Percentiles rank a stretch among this genome's conserved stretches.
phyloP scores from a whole-genome alignment of 495 filamentous ascomycete genomes.

The Gamarada debralockiae region DNA sequence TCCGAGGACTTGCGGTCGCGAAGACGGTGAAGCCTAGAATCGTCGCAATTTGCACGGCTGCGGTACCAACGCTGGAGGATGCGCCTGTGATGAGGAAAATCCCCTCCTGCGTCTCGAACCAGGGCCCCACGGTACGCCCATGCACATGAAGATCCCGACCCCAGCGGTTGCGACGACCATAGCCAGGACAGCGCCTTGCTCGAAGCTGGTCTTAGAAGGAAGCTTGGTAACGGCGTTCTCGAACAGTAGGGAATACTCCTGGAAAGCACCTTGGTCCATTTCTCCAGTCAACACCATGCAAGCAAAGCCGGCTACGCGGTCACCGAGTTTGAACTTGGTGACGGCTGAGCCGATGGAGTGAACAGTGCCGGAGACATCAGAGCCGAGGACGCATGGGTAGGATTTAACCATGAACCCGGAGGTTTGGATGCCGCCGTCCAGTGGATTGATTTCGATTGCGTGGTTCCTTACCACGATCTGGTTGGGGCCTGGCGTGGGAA shows the following conservation, averaged over 20 bases:
- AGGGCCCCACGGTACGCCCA: background rate
- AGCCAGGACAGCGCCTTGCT: slow-evolving; percentile 36
- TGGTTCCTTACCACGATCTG: slow-evolving; percentile 3
- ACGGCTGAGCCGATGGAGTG: slow-evolving; percentile 40
- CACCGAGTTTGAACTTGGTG: slow-evolving; percentile 39
- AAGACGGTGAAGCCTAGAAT: slow-evolving; percentile 34
- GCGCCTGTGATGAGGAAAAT: slow-evolving; percentile 12
- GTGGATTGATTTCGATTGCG: slow-evolving; percentile 8
- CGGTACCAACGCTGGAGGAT: slow-evolving; percentile 28
- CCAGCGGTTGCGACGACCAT: slow-evolving; percentile 38
- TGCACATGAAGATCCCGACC: slow-evolving; percentile 30
- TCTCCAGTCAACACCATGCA: background rate
- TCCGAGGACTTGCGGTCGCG: slow-evolving; percentile 30
- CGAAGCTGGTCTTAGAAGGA: slow-evolving; percentile 33
- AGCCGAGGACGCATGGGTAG: slow-evolving; percentile 48
- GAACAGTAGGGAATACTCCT: background rate
- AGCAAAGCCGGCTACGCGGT: slow-evolving; percentile 31
- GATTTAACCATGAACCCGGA: slow-evolving; percentile 2
- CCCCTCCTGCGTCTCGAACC: background rate
- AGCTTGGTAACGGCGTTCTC: slow-evolving; percentile 15
- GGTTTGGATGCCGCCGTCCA: slow-evolving; percentile 1
- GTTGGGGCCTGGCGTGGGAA: slow-evolving; percentile 1
- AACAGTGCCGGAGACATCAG: slow-evolving; percentile 51
- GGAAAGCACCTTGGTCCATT: background rate
- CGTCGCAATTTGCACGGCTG: slow-evolving; percentile 33